Percentiles rank a stretch among this genome's conserved stretches.
Evolutionary conservation across 768 basidiomycete genomes (phyloP).

Genomic region (Auriscalpium vulgare): DNA sequence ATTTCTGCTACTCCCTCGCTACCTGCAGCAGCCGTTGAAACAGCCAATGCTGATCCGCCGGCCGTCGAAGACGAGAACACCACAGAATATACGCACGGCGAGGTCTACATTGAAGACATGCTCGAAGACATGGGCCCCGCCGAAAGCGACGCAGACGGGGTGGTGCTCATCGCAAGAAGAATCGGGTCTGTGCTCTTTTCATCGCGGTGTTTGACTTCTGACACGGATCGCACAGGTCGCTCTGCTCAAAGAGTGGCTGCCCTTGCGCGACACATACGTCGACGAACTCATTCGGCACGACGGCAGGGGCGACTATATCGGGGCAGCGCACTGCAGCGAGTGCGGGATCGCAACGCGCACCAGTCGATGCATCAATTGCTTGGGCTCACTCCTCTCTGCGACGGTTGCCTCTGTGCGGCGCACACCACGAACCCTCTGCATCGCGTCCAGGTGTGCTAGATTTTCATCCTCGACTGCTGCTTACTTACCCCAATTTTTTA

Average conservation of each 20-base stretch:
- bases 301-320: background rate
- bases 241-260: background rate
- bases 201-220: no score
- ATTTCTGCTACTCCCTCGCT: no score
- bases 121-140: no score
- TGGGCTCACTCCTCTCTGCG: background rate
- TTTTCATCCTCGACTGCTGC: background rate
- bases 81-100: no score
- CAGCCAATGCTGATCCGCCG: no score
- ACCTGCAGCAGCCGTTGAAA: no score
- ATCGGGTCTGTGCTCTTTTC: no score
- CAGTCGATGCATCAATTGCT: background rate
- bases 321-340: no score
- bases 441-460: background rate
- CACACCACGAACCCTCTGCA: background rate
- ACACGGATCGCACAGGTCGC: background rate
- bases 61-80: no score
- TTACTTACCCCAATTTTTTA: background rate
- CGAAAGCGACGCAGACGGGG: no score
- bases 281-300: background rate
- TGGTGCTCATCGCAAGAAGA: no score
- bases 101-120: no score
- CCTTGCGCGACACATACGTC: background rate
- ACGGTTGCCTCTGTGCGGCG: background rate
- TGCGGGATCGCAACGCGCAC: background rate